Evolutionary conservation across 306 rosid species (phyloP).

Genomic region (Fragaria iinumae): DNA sequence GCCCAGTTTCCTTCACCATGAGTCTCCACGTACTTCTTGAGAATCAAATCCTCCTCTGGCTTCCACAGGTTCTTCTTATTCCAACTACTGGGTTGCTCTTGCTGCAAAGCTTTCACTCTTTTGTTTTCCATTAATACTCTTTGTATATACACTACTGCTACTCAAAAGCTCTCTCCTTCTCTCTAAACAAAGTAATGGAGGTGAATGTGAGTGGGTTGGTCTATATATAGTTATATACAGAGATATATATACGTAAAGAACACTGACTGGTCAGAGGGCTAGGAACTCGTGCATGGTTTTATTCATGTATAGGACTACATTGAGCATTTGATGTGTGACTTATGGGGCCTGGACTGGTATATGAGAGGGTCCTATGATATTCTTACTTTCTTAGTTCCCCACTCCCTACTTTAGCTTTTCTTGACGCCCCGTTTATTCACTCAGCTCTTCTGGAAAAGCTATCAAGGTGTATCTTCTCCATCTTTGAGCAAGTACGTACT

Average conservation of each 20-base stretch:
- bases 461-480: not conserved
- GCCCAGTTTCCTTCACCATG: slow-evolving; percentile 79
- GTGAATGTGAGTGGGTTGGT: not conserved
- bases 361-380: not conserved
- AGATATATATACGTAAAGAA: not conserved
- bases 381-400: not conserved
- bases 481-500: not conserved
- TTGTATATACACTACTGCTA: not conserved
- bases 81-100: not conserved
- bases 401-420: not conserved
- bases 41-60: slow-evolving; percentile 65
- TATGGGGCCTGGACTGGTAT: not conserved
- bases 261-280: not conserved
- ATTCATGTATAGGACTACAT: not conserved
- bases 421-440: not conserved
- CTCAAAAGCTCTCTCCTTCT: not conserved
- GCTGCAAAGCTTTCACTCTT: slow-evolving; percentile 33
- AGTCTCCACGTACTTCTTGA: slow-evolving; percentile 54
- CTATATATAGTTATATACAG: not conserved
- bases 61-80: slow-evolving; percentile 58
- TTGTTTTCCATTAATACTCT: slow-evolving; percentile 31
- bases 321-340: not conserved
- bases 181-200: not conserved
- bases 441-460: not conserved
- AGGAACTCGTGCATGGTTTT: not conserved